Base-by-base conservation (phyloP, 2,329 filamentous ascomycete genomes). In the Rutstroemia sp. region DNA sequence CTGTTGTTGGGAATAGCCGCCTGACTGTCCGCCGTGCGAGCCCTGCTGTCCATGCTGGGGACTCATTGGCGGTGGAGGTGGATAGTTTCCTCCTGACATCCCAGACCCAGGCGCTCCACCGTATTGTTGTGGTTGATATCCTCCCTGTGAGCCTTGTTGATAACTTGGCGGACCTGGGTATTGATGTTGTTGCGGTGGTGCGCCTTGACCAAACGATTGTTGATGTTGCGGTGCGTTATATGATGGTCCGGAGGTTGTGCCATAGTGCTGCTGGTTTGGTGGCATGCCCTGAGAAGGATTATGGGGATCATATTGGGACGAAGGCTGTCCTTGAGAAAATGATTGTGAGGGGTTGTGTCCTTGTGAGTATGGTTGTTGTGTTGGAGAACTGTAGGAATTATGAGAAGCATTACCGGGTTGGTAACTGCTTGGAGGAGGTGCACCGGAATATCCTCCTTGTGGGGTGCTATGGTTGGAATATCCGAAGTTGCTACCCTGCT, bases 341-440 rank as follows among this genome's bases (percentile, higher is more conserved):
- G 30, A 34, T 34, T 42, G 39, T 5, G 51, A 48, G n/a, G 34
- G 44, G 3, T 21, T 8, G 17, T 48, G 51, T 49, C 34, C 44
- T 48, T 38, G 49, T 4, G 61, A 57, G 38, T 60, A 48, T 46
- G 39, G 17, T n/a, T 27, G 39, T 51, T 48, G 55, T 12, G 59
- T 49, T n/a, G 57, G 58, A 45, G 59, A 54, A 30, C 60, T 58
- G 53, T 64, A 64, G 12, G 54, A 56, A 17, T 56, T 51, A 25
- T 61, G 61, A 10, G 57, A 54, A 23, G 60, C 54, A 17, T 61
- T 63, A 39, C 59, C 55, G 27, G 75, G 71, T 63, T 84, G 79
- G 67, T 86, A 86, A 6, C 80, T 78, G 14, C 77, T 70, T n/a
- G 82, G 79, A 12, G 86, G 86, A 40, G 84, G 81, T 56, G 80